Conservation (phyloP, 2,329 filamentous ascomycete species). For the Dactylellina leptospora region DNA sequence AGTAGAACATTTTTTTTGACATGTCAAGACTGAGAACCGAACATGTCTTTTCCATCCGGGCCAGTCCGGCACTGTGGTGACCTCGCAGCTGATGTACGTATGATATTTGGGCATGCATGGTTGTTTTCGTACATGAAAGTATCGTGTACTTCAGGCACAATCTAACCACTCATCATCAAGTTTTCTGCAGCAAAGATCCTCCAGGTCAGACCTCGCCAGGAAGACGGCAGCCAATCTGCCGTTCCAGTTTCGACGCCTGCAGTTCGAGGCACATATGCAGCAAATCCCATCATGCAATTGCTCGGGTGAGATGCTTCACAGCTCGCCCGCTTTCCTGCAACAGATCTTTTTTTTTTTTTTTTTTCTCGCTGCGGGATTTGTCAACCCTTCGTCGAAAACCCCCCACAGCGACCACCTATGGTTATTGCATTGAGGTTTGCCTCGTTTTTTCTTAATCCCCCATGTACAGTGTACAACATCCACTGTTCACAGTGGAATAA, state of each 20-base stretch:
- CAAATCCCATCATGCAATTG: conserved; percentile 16
- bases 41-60: conserved; percentile 41
- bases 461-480: conserved; percentile 31
- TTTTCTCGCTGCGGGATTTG: conserved; percentile 20
- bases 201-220: too few relatives aligned
- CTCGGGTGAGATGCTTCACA: neutral
- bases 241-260: too few relatives aligned
- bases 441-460: neutral
- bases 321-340: neutral
- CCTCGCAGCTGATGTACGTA: conserved; percentile 41
- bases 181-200: neutral
- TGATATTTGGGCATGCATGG: conserved; percentile 22
- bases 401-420: conserved; percentile 3
- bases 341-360: too few relatives aligned
- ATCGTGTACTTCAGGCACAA: conserved; percentile 3
- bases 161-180: neutral
- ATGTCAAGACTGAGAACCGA: too few relatives aligned
- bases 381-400: conserved; percentile 10
- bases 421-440: neutral
- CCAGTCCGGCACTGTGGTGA: conserved; percentile 43
- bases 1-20: too few relatives aligned
- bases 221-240: conserved; percentile 5
- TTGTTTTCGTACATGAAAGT: conserved; percentile 1
- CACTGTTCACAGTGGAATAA: conserved; percentile 10
- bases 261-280: conserved; percentile 7